Percentiles rank a stretch among this genome's conserved stretches.
These are phyloP conservation scores for Sphenostylis stenocarpa DNA, from an alignment of 306 rosid species.

Conservation along the genomic window DNA sequence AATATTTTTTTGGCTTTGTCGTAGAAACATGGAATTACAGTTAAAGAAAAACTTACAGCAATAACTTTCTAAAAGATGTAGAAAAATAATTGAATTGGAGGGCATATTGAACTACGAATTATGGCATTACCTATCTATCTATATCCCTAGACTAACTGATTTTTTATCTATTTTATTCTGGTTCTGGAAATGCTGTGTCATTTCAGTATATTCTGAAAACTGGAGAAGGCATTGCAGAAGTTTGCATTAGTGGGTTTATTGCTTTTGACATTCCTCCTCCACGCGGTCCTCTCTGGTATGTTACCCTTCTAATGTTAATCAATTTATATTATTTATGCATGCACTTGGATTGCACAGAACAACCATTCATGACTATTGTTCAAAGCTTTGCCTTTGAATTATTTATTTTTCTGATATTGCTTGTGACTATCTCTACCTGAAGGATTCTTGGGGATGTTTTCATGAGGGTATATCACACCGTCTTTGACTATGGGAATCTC, in stretches of 20 bases:
- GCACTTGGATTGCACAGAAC: constrained; percentile 3
- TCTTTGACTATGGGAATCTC: constrained; percentile 77
- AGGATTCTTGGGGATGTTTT: constrained; percentile 78
- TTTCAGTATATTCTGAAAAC: constrained; percentile 80
- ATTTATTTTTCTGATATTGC: not conserved
- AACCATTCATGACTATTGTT: not conserved
- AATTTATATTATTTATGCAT: not conserved
- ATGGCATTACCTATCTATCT: not conserved
- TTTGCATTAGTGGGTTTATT: constrained; percentile 82
- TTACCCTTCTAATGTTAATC: not conserved
- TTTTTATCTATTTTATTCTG: not conserved
- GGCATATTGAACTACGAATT: not conserved
- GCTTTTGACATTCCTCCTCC: constrained; percentile 79
- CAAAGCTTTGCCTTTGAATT: not conserved
- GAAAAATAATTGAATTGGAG: not conserved
- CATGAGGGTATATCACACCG: constrained; percentile 83
- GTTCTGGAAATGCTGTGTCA: constrained; percentile 7
- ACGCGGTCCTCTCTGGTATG: constrained; percentile 80
- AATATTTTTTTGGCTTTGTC: not conserved
- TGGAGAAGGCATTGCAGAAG: constrained; percentile 58
- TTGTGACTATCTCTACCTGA: not conserved
- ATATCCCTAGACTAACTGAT: constrained; percentile 3
- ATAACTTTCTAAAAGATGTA: not conserved
- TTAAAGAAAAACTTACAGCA: not conserved
- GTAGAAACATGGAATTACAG: not conserved